Evolutionary conservation across 441 rosid species (phyloP), one percentile per base, ranked within the genome.

Genomic region (Gossypium gossypioides): DNA sequence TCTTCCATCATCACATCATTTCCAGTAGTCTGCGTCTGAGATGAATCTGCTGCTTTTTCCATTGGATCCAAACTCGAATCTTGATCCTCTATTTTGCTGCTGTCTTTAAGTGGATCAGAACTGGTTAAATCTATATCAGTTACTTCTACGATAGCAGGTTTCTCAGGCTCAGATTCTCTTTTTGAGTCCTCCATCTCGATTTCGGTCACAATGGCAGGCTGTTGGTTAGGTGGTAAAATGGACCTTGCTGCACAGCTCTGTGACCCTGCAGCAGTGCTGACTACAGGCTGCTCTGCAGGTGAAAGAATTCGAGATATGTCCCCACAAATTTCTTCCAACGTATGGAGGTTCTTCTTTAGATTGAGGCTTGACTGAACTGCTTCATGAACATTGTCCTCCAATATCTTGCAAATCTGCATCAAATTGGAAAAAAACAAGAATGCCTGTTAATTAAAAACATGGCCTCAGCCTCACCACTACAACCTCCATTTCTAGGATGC

Each of bases 331-430:
- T 76, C 69, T 81, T 86, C 87, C 61, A 92, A 21, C 1, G 88
- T 81, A 40, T 52, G 79, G 72, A 95, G 86, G 81, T 81, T 82
- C 80, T 79, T 77, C 78, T 76, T 84, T 80, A 87, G 42, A 81
- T 81, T 80, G 56, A 59, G 72, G 75, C 83, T 87, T 50, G 83
- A 69, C 75, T 18, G 37, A 46, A 81, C 79, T 29, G 81, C 74
- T 74, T 88, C 92, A 16, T 72, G 80, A 71, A 62, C 83, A 67
- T 55, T 84, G 24, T 86, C 86, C 52, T 86, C 89, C 70, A 91
- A 25, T 29, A 80, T 71, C 71, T 82, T 84, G 84, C 96, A 92
- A 77, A 89, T 84, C 99, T 95, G 82, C 51, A 78, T 32, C 52
- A 12, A 69, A 24, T 24, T 15, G 71, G 24, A 4, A 9, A 48